Conservation (phyloP, 257 asterid species). For the Solanum clarkiae region DNA sequence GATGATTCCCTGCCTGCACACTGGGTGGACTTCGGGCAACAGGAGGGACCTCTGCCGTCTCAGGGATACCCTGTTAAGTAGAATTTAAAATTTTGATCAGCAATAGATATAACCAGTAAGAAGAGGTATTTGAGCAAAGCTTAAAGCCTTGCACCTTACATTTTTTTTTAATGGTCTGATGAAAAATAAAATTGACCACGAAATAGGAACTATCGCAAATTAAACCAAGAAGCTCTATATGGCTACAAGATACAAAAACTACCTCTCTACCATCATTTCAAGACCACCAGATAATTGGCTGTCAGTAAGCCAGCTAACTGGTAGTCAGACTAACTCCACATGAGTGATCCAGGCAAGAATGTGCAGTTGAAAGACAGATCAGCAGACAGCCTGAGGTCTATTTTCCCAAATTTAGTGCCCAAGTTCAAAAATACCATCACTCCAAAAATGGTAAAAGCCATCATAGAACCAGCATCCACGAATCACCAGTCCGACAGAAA, state of each 20-base stretch:
- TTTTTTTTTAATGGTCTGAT: no score
- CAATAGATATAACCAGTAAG: not conserved
- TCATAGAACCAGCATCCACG: not conserved
- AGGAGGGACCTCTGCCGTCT: conserved; percentile 50
- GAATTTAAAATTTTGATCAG: not conserved
- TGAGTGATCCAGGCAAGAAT: not conserved
- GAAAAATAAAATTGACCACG: not conserved
- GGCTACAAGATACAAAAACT: not conserved
- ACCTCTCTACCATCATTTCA: not conserved
- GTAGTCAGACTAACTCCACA: not conserved
- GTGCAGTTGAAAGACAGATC: not conserved
- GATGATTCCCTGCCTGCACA: conserved; percentile 23
- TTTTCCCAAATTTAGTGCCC: not conserved
- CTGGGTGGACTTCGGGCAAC: conserved; percentile 18
- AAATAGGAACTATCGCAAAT: not conserved
- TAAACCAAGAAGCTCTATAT: not conserved
- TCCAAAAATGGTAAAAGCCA: not conserved
- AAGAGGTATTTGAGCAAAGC: not conserved
- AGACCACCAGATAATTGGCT: not conserved
- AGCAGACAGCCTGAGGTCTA: not conserved
- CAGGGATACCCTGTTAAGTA: conserved; percentile 58
- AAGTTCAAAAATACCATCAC: not conserved
- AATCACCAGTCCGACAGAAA: not conserved
- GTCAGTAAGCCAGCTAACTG: not conserved
- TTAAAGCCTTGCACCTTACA: not conserved